A percentile compares a stretch with the other conserved stretches of the same genome.
Evolutionary conservation across 2,329 filamentous ascomycete genomes (phyloP).

Genomic region (Fusarium vanettenii): DNA sequence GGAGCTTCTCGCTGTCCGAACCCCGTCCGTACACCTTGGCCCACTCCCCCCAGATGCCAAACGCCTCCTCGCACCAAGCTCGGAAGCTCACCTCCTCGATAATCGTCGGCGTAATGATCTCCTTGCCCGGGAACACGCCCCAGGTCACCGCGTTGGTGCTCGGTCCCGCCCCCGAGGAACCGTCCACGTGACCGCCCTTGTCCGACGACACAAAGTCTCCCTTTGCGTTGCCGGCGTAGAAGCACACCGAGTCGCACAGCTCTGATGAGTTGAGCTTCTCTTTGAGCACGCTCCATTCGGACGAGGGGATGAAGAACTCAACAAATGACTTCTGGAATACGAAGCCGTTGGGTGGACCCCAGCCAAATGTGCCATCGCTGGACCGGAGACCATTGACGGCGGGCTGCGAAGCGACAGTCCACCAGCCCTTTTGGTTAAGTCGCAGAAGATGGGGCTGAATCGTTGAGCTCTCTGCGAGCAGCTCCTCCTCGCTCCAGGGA

Average conservation of each 20-base stretch:
- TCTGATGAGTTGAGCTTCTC: constrained; percentile 69
- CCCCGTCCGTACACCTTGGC: constrained; percentile 84
- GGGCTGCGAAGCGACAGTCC: constrained; percentile 95
- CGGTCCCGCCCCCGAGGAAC: constrained; percentile 46
- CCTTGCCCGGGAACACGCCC: constrained; percentile 95
- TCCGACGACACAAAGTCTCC: constrained; percentile 85
- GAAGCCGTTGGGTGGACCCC: constrained; percentile 92
- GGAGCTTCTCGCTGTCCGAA: constrained; percentile 76
- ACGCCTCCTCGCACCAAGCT: constrained; percentile 96
- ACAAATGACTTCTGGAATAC: constrained; percentile 99
- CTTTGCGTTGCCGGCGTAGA: constrained; percentile 83
- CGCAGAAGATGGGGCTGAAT: constrained; percentile 81
- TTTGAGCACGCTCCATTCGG: constrained; percentile 77
- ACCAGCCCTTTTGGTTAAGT: constrained; percentile 88
- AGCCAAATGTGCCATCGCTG: constrained; percentile 84
- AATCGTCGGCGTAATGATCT: constrained; percentile 96
- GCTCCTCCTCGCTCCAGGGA: constrained; percentile 92
- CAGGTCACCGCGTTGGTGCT: constrained; percentile 95
- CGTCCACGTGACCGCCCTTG: constrained; percentile 50
- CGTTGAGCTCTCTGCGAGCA: constrained; percentile 83
- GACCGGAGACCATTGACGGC: constrained; percentile 88
- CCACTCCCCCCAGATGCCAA: constrained; percentile 96
- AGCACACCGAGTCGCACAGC: constrained; percentile 77
- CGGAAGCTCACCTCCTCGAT: constrained; percentile 95
- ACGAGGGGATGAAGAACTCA: constrained; percentile 86